Conservation (phyloP, 305 asterid species). For the Caryopteris hybrid region DNA sequence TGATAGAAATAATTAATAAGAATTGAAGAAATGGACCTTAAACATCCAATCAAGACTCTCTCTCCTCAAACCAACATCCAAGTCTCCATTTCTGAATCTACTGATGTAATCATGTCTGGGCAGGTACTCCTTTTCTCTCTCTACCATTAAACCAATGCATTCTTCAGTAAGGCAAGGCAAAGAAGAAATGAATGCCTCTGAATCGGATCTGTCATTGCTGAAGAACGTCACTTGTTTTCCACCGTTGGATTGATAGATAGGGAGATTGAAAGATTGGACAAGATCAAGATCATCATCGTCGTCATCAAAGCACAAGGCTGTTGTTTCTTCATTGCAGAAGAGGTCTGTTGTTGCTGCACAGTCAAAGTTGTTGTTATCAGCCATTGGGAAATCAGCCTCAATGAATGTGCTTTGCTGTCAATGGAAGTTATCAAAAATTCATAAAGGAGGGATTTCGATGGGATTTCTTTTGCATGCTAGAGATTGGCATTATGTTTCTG, state of each 20-base stretch:
- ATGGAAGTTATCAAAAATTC: constrained; percentile 13
- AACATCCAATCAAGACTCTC: constrained; percentile 70
- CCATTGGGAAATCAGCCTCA: constrained; percentile 38
- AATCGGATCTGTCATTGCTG: constrained; percentile 21
- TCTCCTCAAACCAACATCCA: constrained; percentile 51
- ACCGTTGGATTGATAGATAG: constrained; percentile 9
- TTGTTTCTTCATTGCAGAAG: constrained; percentile 40
- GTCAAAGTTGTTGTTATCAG: constrained; percentile 31
- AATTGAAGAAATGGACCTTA: constrained; percentile 36
- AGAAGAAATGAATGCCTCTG: constrained; percentile 13
- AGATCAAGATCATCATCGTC: constrained; percentile 18
- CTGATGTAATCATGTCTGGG: constrained; percentile 54
- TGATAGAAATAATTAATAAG: background rate
- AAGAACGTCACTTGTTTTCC: constrained; percentile 5
- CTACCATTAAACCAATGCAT: constrained; percentile 47
- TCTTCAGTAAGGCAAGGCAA: constrained; percentile 51
- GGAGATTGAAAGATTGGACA: too few relatives aligned
- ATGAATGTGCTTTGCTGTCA: constrained; percentile 25
- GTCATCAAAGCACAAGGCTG: constrained; percentile 34
- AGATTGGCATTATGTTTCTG: constrained; percentile 26
- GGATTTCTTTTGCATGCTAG: constrained; percentile 21
- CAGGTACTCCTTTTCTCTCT: constrained; percentile 40
- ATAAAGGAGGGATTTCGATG: constrained; percentile 26
- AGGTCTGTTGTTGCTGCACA: constrained; percentile 38
- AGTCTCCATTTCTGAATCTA: constrained; percentile 59